Conservation (phyloP, 140 eudicot species). For the Oenanthe javanica region DNA sequence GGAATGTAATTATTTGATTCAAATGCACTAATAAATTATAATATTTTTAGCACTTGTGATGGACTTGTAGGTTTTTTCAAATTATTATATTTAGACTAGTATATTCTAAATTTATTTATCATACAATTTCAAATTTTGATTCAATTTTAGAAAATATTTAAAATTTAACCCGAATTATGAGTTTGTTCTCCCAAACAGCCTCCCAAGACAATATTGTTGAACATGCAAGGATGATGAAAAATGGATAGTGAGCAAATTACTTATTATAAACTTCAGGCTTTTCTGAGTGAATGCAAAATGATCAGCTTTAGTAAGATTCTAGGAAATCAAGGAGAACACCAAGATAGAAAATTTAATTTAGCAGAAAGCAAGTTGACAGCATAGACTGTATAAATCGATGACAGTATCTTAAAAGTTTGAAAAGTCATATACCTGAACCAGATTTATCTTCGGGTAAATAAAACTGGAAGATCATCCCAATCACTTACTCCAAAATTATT, state of each 20-base stretch:
- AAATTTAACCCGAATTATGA: too few species aligned
- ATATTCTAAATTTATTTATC: too few species aligned
- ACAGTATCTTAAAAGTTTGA: background rate
- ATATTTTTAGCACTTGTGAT: too few species aligned
- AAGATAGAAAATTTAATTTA: background rate
- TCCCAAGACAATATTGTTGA: background rate
- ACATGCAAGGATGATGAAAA: background rate
- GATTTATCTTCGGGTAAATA: background rate
- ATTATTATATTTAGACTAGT: too few species aligned
- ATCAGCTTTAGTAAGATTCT: slow-evolving; percentile 2
- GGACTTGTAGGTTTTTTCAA: too few species aligned
- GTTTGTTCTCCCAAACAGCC: too few species aligned
- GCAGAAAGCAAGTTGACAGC: background rate
- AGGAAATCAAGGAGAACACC: background rate
- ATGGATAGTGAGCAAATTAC: background rate
- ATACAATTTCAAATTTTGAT: too few species aligned
- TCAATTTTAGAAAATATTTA: too few species aligned
- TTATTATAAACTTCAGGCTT: background rate
- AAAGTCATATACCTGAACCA: background rate
- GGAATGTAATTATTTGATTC: too few species aligned
- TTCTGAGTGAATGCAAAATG: background rate
- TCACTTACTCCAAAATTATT: too few species aligned
- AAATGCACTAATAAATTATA: too few species aligned
- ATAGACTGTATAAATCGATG: background rate
- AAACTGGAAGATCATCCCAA: too few species aligned